Evolutionary conservation across 2,329 filamentous ascomycete species (phyloP).

Genomic region (Aureobasidium musti): DNA sequence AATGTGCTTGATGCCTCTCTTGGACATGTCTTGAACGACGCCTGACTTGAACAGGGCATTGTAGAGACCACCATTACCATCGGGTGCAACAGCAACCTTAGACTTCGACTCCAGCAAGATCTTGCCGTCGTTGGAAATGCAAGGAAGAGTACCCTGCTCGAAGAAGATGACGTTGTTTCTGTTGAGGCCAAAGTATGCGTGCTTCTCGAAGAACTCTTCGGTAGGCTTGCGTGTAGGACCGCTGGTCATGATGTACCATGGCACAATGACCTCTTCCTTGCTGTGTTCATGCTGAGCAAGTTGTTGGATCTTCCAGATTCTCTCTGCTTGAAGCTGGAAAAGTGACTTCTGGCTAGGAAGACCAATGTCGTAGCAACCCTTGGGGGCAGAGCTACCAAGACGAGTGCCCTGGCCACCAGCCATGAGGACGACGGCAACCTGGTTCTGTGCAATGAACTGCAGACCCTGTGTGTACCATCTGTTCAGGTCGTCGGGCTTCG

Average conservation of each 20-base stretch:
- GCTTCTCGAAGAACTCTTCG: conserved; percentile 86
- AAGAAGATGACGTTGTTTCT: conserved; percentile 89
- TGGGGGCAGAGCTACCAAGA: conserved; percentile 90
- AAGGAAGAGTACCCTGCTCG: conserved; percentile 94
- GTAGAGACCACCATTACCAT: conserved; percentile 97
- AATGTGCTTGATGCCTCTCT: conserved; percentile 88
- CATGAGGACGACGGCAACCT: conserved; percentile 88
- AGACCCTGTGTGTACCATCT: conserved; percentile 78
- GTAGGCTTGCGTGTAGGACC: conserved; percentile 89
- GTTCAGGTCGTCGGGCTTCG: conserved; percentile 72
- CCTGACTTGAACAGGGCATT: conserved; percentile 79
- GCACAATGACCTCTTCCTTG: conserved; percentile 66
- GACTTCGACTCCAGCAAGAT: conserved; percentile 89
- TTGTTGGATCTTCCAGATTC: conserved; percentile 82
- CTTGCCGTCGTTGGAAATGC: conserved; percentile 96
- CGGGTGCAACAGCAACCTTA: conserved; percentile 89
- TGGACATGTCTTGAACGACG: conserved; percentile 82
- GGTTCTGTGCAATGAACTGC: conserved; percentile 65
- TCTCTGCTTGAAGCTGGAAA: conserved; percentile 96
- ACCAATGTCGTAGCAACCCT: conserved; percentile 96
- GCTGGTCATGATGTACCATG: conserved; percentile 99
- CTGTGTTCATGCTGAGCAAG: conserved; percentile 72
- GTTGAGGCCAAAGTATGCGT: conserved; percentile 87
- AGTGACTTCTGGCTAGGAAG: conserved; percentile 90
- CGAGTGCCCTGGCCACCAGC: conserved; percentile 95